A percentile compares a stretch with the other conserved stretches of the same genome.
Evolutionary conservation across 1,139 yeast genomes (phyloP).

Genomic region (Saccharomyces hybrid): DNA sequence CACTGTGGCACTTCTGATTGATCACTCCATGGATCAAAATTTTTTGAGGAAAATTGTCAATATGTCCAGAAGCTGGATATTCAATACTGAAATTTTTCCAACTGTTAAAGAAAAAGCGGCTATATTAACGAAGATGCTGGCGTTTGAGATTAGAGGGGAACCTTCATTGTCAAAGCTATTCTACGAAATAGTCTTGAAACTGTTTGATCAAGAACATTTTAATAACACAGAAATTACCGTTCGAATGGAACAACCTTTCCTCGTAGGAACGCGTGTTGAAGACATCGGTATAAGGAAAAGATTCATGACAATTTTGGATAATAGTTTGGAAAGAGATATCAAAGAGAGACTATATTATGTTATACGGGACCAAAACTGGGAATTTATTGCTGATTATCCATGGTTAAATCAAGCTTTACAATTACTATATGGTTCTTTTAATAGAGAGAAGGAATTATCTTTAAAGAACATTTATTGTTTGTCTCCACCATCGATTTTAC

Average conservation of each 20-base stretch:
- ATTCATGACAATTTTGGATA: constrained; percentile 72
- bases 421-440: constrained; percentile 71
- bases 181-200: constrained; percentile 78
- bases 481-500: constrained; percentile 45
- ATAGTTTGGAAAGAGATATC: constrained; percentile 71
- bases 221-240: constrained; percentile 86
- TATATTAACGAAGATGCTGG: constrained; percentile 85
- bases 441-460: constrained; percentile 40
- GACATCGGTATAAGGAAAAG: constrained; percentile 69
- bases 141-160: constrained; percentile 83
- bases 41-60: constrained; percentile 68
- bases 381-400: constrained; percentile 80
- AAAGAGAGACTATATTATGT: constrained; percentile 77
- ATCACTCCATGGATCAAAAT: constrained; percentile 72
- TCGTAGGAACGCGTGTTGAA: constrained; percentile 83
- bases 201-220: constrained; percentile 74
- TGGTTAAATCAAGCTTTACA: constrained; percentile 96
- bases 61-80: constrained; percentile 84
- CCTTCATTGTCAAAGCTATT: constrained; percentile 71
- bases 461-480: constrained; percentile 48
- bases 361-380: constrained; percentile 94
- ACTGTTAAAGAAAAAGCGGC: constrained; percentile 96
- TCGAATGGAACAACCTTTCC: constrained; percentile 92
- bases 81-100: constrained; percentile 82
- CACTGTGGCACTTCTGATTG: constrained; percentile 80